Conservation (phyloP, 2,329 filamentous ascomycete genomes). For the Coccinonectria pachysandricola region DNA sequence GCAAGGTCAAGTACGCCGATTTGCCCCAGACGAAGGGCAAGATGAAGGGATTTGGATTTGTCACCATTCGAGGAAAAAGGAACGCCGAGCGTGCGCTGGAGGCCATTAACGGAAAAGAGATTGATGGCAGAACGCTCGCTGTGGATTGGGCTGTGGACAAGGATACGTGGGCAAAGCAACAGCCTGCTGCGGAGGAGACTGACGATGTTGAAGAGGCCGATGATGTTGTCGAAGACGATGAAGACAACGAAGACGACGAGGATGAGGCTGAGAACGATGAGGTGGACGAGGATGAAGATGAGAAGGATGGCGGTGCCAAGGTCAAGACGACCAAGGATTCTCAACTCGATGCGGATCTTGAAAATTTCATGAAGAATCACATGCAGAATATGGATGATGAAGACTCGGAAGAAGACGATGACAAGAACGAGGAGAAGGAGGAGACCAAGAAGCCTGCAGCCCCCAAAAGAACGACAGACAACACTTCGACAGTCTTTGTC, state of each 20-base stretch:
- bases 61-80: conserved; percentile 76
- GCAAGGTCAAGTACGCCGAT: conserved; percentile 81
- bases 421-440: conserved; percentile 34
- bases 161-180: conserved; percentile 65
- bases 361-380: conserved; percentile 48
- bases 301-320: conserved; percentile 21
- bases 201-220: conserved; percentile 31
- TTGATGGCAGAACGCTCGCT: conserved; percentile 79
- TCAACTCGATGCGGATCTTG: conserved; percentile 34
- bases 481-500: conserved; percentile 75
- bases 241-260: conserved; percentile 27
- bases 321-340: conserved; percentile 29
- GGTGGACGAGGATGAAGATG: conserved; percentile 21
- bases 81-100: conserved; percentile 86
- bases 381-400: conserved; percentile 47
- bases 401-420: conserved; percentile 32
- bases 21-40: conserved; percentile 69
- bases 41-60: conserved; percentile 84
- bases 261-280: conserved; percentile 21
- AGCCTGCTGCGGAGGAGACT: conserved; percentile 29
- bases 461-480: conserved; percentile 31
- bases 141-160: conserved; percentile 98
- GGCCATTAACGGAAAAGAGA: conserved; percentile 75
- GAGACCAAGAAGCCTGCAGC: conserved; percentile 20
- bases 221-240: conserved; percentile 23